phyloP scores from a whole-genome alignment of 306 rosid genomes.

The Fragaria ananassa region DNA sequence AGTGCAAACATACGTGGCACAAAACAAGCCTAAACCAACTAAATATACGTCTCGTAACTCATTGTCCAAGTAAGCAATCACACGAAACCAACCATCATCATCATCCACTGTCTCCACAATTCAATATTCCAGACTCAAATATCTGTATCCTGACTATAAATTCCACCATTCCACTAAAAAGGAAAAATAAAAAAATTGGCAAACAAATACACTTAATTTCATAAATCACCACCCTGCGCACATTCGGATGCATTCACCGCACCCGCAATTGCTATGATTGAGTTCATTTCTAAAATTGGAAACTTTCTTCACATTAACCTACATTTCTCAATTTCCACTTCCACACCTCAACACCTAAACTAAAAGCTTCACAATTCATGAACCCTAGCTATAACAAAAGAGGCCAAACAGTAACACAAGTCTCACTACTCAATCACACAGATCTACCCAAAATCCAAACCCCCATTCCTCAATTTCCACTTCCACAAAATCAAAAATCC shows the following conservation, averaged over 20 bases:
- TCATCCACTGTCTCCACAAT: background rate
- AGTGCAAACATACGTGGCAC: background rate
- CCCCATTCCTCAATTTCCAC: conserved; percentile 23
- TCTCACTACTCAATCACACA: conserved; percentile 12
- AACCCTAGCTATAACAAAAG: background rate
- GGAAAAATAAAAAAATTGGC: background rate
- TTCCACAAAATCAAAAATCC: background rate
- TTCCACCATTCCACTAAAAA: background rate
- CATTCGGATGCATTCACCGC: background rate
- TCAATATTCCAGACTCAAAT: background rate
- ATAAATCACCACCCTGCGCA: background rate
- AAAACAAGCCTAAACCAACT: background rate
- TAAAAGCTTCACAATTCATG: background rate
- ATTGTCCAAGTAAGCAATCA: background rate
- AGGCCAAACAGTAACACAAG: background rate
- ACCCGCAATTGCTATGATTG: background rate
- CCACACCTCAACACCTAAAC: background rate
- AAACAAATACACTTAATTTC: background rate
- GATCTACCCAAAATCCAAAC: conserved; percentile 40
- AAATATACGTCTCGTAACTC: background rate
- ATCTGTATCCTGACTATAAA: background rate
- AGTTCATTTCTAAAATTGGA: background rate
- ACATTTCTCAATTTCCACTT: conserved; percentile 11
- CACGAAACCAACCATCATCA: background rate
- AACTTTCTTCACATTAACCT: background rate